Evolutionary conservation across 768 basidiomycete genomes (phyloP).

Genomic region (Trichaptum fuscoviolaceum): DNA sequence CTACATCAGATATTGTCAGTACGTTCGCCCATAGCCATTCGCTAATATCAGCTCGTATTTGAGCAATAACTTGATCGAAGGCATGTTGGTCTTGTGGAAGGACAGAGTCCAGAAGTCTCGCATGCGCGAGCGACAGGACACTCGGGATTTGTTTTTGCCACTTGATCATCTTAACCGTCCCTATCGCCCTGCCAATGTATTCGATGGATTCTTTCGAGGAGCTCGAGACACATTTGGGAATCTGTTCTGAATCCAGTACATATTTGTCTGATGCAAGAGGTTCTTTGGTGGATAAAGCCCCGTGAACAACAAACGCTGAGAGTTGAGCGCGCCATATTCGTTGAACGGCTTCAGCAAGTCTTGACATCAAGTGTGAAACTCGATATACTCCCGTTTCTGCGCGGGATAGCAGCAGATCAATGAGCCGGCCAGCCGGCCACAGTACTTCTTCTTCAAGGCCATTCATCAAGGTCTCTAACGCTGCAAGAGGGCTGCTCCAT

Average conservation of each 20-base stretch:
- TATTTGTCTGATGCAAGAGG: constrained; percentile 62
- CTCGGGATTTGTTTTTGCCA: constrained; percentile 77
- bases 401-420: constrained; percentile 69
- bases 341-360: constrained; percentile 71
- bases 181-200: constrained; percentile 84
- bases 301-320: constrained; percentile 78
- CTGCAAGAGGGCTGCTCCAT: constrained; percentile 84
- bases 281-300: constrained; percentile 55
- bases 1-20: constrained; percentile 75
- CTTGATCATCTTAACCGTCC: constrained; percentile 73
- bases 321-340: constrained; percentile 81
- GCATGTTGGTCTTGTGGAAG: constrained; percentile 71
- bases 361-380: constrained; percentile 64
- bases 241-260: constrained; percentile 53
- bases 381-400: constrained; percentile 77
- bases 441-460: constrained; percentile 47
- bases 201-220: constrained; percentile 76
- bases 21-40: constrained; percentile 96
- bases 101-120: constrained; percentile 56
- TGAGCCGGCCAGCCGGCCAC: constrained; percentile 73
- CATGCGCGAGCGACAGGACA: constrained; percentile 58
- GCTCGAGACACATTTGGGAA: constrained; percentile 70
- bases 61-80: constrained; percentile 69
- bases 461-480: constrained; percentile 60
- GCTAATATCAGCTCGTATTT: constrained; percentile 75